Base-by-base conservation (phyloP, 1,284 basidiomycete species). In the Cutaneotrichosporon sp. region DNA sequence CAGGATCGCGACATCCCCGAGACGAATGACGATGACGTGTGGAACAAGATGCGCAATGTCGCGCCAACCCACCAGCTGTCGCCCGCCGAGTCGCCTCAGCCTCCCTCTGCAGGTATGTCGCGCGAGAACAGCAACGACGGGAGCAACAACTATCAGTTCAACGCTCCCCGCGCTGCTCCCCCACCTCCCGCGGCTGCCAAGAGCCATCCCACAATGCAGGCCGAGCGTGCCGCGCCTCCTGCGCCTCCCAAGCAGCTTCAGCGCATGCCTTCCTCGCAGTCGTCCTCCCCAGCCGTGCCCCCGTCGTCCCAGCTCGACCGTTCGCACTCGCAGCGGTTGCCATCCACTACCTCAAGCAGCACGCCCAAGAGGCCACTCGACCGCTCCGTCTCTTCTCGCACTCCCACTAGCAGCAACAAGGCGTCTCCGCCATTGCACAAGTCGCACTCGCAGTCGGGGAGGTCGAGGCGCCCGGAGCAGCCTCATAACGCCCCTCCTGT, bases 41-140 rank as follows among this genome's bases (percentile, higher is more conserved):
- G 89, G 88, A 86, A 87, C 75, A 91, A 91, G 85, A 86, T 95
- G 74, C 67, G 74, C 25, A 72, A 79, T 60, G 80, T 75, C 2
- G 77, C 67, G 5, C 74, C 74, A 1, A 46, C 63, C 3, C 66
- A 66, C 24, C 62, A 64, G 14, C 63, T 63, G 24, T 66, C 72
- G 3, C 64, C 69, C 0, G 36, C 34, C 24, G 55, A 52, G 50
- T 64, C 62, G 47, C 60, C 65, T 4, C 61, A 66, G 62, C 61
- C 62, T n/a, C 54, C 59, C 10, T 66, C 68, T 5, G 53, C 61
- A 11, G 75, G 76, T 24, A 76, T 76, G 76, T 78, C 75, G 13
- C 66, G 76, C 50, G 76, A 78, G 55, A 72, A 72, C 60, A 76
- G 74, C 56, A 64, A 66, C 31, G 74, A 78, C 46, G 54, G 29